Evolutionary conservation across 2,329 filamentous ascomycete species (phyloP).

Genomic region (Diaporthe humulicola): DNA sequence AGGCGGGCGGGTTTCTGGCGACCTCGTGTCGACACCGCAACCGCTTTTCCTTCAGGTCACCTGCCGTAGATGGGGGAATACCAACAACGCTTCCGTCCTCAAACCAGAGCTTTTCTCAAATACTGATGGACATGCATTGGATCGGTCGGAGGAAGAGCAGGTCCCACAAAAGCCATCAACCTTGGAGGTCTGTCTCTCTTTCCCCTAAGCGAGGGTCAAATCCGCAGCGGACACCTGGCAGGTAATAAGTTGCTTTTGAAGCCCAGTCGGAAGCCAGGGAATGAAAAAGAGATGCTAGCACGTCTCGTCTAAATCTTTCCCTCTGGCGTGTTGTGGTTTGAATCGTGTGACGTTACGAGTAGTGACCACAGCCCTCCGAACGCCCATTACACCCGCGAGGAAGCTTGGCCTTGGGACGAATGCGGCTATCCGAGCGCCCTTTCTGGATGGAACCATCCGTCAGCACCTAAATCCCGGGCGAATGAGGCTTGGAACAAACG

Average conservation of each 20-base stretch:
- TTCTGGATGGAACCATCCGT: not conserved
- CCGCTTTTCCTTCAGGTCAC: not conserved
- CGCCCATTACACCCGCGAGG: not conserved
- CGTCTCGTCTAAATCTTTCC: constrained; percentile 5
- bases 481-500: not conserved
- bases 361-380: not conserved
- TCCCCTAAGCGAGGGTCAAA: not conserved
- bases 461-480: not conserved
- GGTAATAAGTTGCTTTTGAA: not conserved
- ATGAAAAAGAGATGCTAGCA: not conserved
- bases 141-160: constrained; percentile 13
- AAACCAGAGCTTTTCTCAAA: no score
- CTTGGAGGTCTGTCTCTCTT: constrained; percentile 22
- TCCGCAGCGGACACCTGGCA: not conserved
- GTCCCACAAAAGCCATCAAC: constrained; percentile 8
- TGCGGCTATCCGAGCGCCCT: constrained; percentile 22
- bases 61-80: no score
- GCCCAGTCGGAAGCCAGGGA: no score
- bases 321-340: not conserved
- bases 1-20: not conserved
- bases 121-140: not conserved
- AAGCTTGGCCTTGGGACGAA: constrained; percentile 5
- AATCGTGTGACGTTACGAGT: constrained; percentile 25
- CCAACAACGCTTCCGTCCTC: not conserved
- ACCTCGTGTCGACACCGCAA: not conserved